Evolutionary conservation across 768 basidiomycete genomes (phyloP).

Genomic region (Phaeolepiota aurea): DNA sequence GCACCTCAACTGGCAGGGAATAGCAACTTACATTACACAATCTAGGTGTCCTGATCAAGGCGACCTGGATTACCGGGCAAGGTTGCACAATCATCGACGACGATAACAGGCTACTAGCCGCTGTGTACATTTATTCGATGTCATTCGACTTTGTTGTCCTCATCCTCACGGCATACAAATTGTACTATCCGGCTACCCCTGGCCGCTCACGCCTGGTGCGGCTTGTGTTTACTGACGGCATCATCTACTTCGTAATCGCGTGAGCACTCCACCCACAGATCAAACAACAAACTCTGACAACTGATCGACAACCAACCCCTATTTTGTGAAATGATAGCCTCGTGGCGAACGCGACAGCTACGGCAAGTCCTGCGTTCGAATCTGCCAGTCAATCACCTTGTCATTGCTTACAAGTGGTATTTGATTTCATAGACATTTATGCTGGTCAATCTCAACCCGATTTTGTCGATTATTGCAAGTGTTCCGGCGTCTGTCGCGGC

Average conservation of each 20-base stretch:
- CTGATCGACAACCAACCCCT: too few species aligned
- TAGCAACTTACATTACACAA: conserved; percentile 1
- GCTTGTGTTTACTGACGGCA: conserved; percentile 64
- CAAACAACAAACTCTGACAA: neutral
- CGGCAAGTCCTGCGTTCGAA: neutral
- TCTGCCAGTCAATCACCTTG: neutral
- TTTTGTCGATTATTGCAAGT: conserved; percentile 55
- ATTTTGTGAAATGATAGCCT: neutral
- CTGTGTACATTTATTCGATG: conserved; percentile 71
- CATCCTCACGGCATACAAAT: conserved; percentile 52
- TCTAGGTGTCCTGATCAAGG: conserved; percentile 51
- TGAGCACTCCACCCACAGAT: conserved; percentile 31
- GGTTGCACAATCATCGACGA: conserved; percentile 56
- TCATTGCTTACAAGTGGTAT: neutral
- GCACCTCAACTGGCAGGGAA: neutral
- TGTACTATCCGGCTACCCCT: conserved; percentile 29
- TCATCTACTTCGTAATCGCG: conserved; percentile 69
- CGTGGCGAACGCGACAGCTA: neutral
- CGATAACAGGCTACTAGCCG: conserved; percentile 50
- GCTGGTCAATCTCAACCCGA: conserved; percentile 46
- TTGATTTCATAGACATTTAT: conserved; percentile 28
- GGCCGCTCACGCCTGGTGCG: conserved; percentile 49
- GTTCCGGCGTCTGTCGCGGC: conserved; percentile 53
- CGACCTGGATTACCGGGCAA: conserved; percentile 37
- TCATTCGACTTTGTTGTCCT: conserved; percentile 60